phyloP scores from a whole-genome alignment of 1,284 basidiomycete genomes.

The Cystobasidium sp. region DNA sequence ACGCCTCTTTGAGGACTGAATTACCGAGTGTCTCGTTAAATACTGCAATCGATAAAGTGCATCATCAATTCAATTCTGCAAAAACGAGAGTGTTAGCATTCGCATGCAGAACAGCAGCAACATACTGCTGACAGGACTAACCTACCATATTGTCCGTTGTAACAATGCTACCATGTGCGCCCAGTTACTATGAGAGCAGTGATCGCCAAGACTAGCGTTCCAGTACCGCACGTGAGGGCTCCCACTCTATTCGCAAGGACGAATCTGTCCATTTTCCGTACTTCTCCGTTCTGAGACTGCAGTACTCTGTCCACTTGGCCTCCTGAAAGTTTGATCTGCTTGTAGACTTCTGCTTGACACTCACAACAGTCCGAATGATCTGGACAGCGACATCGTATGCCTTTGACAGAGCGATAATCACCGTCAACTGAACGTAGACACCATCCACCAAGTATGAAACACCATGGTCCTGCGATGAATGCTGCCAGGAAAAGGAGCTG shows the following conservation, averaged over 20 bases:
- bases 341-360: constrained; percentile 40
- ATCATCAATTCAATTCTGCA: no score
- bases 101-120: no score
- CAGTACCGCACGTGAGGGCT: constrained; percentile 27
- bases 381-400: constrained; percentile 33
- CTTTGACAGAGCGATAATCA: constrained; percentile 25
- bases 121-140: no score
- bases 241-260: constrained; percentile 37
- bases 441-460: constrained; percentile 42
- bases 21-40: no score
- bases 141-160: background rate
- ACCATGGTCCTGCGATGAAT: constrained; percentile 39
- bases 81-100: no score
- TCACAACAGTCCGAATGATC: constrained; percentile 17
- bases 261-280: constrained; percentile 33
- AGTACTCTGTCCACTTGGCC: constrained; percentile 19
- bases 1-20: no score
- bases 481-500: constrained; percentile 41
- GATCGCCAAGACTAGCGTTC: constrained; percentile 30
- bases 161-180: constrained; percentile 18
- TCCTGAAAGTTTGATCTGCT: constrained; percentile 34
- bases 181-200: constrained; percentile 40
- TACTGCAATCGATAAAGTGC: no score
- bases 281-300: constrained; percentile 18
- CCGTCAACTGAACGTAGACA: constrained; percentile 26